Base-by-base conservation (phyloP, 1,284 basidiomycete genomes). In the Sanghuangporus baumii region DNA sequence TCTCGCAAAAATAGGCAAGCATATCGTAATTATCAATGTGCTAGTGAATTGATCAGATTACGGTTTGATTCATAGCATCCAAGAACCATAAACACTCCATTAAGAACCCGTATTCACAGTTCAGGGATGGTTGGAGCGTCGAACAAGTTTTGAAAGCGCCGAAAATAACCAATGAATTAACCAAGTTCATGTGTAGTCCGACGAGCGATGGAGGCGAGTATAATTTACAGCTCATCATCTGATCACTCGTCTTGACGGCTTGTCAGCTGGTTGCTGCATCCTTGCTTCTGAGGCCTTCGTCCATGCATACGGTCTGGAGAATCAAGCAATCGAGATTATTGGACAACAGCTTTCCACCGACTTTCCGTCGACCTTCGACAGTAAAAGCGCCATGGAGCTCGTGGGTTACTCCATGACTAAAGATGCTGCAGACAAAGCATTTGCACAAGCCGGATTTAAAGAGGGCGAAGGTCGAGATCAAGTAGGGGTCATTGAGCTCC, bases 121-220 rank as follows among this genome's bases (percentile, higher is more conserved):
- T 95, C 76, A 82, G 85, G 14, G 81, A 87, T 67, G 87, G 87
- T 6, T 91, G 88, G 87, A 86, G 79, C 36, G 82, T 83, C 11
- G 85, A 92, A 66, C 81, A 93, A 68, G 81, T 93, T 20, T 71
- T 90, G 55, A 78, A 79, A 11, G 80, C 87, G 1, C 80, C 82
- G 1, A 86, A 84, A 74, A 85, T 93, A 71, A 89, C 81, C 36
- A 85, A 85, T 57, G 83, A 91, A 70, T 75, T 94, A 51, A 94
- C 92, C 2, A 88, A 90, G 70, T 89, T 85, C 71, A 93, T 94
- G 91, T 95, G 93, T 71, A 92, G 88, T 67, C 93, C 93, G 0
- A 94, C 93, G 7, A 75, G 74, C 7, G 65, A 65, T 37, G 64
- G 64, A 47, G 64, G 64, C 55, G 60, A 48, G 58, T 51, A 16